Evolutionary conservation across 2,329 filamentous ascomycete genomes (phyloP).

Genomic region (Penicillium sp.): DNA sequence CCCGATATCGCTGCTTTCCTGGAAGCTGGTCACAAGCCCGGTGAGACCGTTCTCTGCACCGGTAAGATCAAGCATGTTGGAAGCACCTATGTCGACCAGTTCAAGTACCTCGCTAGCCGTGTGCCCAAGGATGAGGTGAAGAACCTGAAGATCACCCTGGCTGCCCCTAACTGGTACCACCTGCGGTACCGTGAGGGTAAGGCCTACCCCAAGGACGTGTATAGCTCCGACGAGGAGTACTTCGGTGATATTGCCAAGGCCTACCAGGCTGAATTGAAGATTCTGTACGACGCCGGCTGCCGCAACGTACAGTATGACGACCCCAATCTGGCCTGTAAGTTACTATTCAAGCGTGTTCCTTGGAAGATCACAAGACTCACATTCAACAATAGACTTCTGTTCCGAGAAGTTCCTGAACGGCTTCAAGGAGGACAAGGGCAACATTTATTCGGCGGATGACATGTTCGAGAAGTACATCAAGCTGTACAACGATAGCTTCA

Average conservation of each 20-base stretch:
- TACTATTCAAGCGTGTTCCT: no score
- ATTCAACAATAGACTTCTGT: constrained; percentile 65
- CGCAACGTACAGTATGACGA: constrained; percentile 72
- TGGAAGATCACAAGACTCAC: constrained; percentile 8
- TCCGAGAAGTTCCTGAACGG: constrained; percentile 72
- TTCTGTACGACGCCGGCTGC: constrained; percentile 65
- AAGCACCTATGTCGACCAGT: constrained; percentile 61
- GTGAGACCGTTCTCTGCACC: constrained; percentile 60
- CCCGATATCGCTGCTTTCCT: constrained; percentile 67
- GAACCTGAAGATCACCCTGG: constrained; percentile 70
- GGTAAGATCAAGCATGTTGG: constrained; percentile 63
- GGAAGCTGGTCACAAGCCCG: constrained; percentile 61
- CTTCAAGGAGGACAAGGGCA: constrained; percentile 69
- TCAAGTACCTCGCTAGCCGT: constrained; percentile 62
- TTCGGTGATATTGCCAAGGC: constrained; percentile 68
- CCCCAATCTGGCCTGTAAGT: constrained; percentile 66
- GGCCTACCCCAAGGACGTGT: constrained; percentile 62
- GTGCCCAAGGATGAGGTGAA: constrained; percentile 65
- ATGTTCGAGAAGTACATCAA: constrained; percentile 76
- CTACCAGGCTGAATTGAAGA: constrained; percentile 65
- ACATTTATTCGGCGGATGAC: constrained; percentile 69
- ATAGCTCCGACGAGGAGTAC: constrained; percentile 63
- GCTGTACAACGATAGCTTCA: constrained; percentile 74
- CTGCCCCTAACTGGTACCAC: constrained; percentile 72
- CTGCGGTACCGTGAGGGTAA: constrained; percentile 61